Base-by-base conservation (phyloP, 768 basidiomycete species). In the Mycena vulgaris region DNA sequence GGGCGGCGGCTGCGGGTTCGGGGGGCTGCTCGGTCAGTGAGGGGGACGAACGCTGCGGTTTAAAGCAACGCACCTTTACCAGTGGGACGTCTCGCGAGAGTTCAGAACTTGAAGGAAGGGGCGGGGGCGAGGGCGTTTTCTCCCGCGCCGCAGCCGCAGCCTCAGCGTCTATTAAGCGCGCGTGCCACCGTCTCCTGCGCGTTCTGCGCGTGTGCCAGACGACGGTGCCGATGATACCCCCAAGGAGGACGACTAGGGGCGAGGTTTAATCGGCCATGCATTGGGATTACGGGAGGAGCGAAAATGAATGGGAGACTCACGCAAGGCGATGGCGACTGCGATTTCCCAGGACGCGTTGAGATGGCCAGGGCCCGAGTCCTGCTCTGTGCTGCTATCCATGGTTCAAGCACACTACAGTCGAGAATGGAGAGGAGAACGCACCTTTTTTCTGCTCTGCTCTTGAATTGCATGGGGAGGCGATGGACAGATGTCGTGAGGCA, bases 271-370 rank as follows among this genome's bases (percentile, higher is more conserved):
- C n/a, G n/a, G n/a, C n/a, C n/a, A n/a, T n/a, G n/a, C n/a, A n/a
- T n/a, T n/a, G n/a, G n/a, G n/a, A n/a, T n/a, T 30, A 8, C 16
- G 57, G n/a, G 21, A 17, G 19, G 25, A 2, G 21, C 28, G 42
- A 47, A 30, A 25, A 27, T 27, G 31, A 16, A 23, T 7, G n/a
- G 28, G n/a, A n/a, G n/a, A n/a, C 69, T 65, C 49, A 70, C 69
- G 33, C 21, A 70, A 28, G 31, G 51, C 23, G 11, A 70, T 45
- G 14, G 66, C 63, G 14, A 70, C 45, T 39, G 52, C 69, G 31
- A 70, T 61, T 40, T 60, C 63, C 69, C 69, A 70, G 11, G 63
- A 48, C 17, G 47, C 23, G n/a, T 55, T 58, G 16, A 69, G 30
- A 28, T 55, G 52, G 8, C 56, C 42, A 0, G n/a, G 2, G 10